phyloP scores from a whole-genome alignment of 331 rosid species.

The Quercus lobata region DNA sequence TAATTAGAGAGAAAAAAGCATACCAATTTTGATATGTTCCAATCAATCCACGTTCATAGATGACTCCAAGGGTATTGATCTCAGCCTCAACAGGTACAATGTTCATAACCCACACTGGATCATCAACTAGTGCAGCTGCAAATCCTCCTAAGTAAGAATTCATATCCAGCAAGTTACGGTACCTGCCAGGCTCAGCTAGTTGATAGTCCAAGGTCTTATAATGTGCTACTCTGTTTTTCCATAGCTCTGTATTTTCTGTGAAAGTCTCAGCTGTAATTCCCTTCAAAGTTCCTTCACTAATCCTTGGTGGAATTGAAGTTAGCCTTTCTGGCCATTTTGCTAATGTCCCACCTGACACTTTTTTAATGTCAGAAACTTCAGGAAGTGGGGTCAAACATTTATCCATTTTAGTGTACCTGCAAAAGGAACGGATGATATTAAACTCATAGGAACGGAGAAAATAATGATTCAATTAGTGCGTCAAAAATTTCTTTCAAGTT shows the following conservation, averaged over 20 bases:
- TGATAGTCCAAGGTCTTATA: constrained; percentile 64
- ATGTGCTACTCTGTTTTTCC: constrained; percentile 71
- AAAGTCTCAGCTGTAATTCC: constrained; percentile 63
- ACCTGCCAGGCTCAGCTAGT: constrained; percentile 71
- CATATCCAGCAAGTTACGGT: constrained; percentile 87
- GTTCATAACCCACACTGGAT: constrained; percentile 96
- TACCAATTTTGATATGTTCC: constrained; percentile 98
- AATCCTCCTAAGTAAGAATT: constrained; percentile 84
- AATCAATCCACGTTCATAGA: constrained; percentile 81
- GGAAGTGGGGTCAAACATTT: constrained; percentile 89
- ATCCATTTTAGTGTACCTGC: constrained; percentile 84
- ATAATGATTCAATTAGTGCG: background rate
- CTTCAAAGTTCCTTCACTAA: constrained; percentile 53
- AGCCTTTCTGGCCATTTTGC: constrained; percentile 83
- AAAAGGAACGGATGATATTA: background rate
- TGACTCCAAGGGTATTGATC: constrained; percentile 74
- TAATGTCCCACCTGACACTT: constrained; percentile 72
- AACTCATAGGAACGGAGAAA: background rate
- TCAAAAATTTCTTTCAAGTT: background rate
- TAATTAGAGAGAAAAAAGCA: background rate
- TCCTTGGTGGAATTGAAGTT: constrained; percentile 76
- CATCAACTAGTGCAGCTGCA: constrained; percentile 73
- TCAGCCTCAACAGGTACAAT: constrained; percentile 77
- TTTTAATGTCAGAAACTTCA: constrained; percentile 46
- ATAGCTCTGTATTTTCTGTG: constrained; percentile 43